phyloP scores from a whole-genome alignment of 2,329 filamentous ascomycete species.

The Colletotrichum liriopes region DNA sequence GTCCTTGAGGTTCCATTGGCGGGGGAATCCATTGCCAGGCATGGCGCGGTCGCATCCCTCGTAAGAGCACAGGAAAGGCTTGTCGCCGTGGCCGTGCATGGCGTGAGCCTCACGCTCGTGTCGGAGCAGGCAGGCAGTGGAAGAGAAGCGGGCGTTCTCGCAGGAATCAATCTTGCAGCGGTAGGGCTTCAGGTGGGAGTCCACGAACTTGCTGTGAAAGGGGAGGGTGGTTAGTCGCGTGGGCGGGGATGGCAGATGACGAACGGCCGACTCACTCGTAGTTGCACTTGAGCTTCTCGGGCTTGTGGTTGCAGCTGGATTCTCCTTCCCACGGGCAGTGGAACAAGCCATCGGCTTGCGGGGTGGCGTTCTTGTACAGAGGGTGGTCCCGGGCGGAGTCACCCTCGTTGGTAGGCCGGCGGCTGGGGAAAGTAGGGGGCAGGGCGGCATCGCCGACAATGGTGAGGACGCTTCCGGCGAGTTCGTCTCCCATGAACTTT shows the following conservation, averaged over 20 bases:
- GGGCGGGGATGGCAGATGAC: constrained; percentile 3
- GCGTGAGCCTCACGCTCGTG: constrained; percentile 97
- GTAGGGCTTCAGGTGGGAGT: constrained; percentile 97
- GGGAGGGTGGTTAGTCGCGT: constrained; percentile 47
- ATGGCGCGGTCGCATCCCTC: constrained; percentile 88
- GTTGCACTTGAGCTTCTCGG: constrained; percentile 98
- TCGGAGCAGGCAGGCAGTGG: constrained; percentile 92
- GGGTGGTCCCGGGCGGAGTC: constrained; percentile 76
- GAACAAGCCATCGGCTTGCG: constrained; percentile 84
- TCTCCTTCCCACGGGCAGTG: constrained; percentile 91
- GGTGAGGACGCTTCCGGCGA: constrained; percentile 43
- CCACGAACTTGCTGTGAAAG: constrained; percentile 87
- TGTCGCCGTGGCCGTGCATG: constrained; percentile 94
- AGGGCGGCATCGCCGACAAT: constrained; percentile 57
- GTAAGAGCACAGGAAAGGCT: constrained; percentile 91
- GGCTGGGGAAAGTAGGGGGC: constrained; percentile 59
- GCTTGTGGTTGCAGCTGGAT: constrained; percentile 84
- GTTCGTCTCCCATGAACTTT: constrained; percentile 49
- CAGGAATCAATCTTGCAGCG: constrained; percentile 90
- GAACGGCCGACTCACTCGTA: constrained; percentile 82
- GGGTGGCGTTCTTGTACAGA: constrained; percentile 78
- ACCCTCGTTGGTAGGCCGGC: constrained; percentile 67
- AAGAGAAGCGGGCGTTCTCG: constrained; percentile 91
- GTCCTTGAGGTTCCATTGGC: constrained; percentile 95
- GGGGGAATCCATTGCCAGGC: constrained; percentile 89